Percentiles rank a stretch among this genome's conserved stretches.
Conservation (phyloP, 1,284 basidiomycete species). For the Pseudozyma flocculosa region DNA sequence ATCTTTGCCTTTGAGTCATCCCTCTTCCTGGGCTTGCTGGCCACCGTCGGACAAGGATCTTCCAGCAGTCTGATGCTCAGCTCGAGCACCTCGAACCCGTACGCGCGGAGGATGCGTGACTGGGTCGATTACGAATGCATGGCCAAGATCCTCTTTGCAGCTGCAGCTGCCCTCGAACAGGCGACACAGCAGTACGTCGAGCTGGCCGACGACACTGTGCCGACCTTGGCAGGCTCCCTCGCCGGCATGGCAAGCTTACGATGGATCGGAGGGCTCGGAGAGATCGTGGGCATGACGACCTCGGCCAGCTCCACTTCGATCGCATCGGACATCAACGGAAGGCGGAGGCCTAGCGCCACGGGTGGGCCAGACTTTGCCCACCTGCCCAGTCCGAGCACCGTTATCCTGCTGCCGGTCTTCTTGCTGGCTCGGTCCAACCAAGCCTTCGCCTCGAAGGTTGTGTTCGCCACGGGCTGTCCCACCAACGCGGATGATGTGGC, state of each 20-base stretch:
- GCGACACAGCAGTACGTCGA: constrained; percentile 20
- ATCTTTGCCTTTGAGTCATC: constrained; percentile 41
- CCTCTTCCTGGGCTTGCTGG: constrained; percentile 46
- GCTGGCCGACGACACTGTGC: constrained; percentile 26
- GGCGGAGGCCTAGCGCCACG: constrained; percentile 1
- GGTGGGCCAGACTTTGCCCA: constrained; percentile 21
- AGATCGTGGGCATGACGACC: constrained; percentile 15
- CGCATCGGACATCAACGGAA: neutral
- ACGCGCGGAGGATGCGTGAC: constrained; percentile 34
- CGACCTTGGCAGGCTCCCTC: constrained; percentile 22
- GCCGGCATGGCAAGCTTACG: constrained; percentile 27
- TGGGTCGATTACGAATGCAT: constrained; percentile 42
- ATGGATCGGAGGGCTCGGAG: constrained; percentile 23
- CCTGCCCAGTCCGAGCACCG: constrained; percentile 22
- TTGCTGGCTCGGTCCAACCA: constrained; percentile 39
- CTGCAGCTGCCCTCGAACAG: constrained; percentile 21
- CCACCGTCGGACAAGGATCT: constrained; percentile 42
- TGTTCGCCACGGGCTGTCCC: too few species aligned
- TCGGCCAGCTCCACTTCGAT: neutral
- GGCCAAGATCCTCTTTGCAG: constrained; percentile 21
- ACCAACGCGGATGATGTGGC: too few species aligned
- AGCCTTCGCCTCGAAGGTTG: constrained; percentile 27
- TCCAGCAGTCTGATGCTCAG: constrained; percentile 21
- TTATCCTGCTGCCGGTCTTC: constrained; percentile 35
- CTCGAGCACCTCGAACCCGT: constrained; percentile 32